Evolutionary conservation across 169 alveolate genomes (phyloP).

Genomic region (Eimeria maxima): DNA sequence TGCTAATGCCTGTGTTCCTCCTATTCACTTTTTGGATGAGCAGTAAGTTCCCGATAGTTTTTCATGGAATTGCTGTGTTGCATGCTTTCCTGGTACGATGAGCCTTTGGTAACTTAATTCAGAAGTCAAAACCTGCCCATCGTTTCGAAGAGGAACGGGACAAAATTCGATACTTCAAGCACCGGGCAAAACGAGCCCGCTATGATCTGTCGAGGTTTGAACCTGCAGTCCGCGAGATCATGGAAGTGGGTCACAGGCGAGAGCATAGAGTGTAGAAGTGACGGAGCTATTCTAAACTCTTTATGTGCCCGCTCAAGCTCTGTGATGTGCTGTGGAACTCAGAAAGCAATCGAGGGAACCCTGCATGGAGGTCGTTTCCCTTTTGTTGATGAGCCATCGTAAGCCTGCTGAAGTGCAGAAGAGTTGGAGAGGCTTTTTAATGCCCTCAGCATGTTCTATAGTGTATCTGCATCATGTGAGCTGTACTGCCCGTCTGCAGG

Average conservation of each 20-base stretch:
- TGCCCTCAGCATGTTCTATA: neutral
- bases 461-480: neutral
- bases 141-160: constrained; percentile 79
- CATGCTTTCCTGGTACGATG: neutral
- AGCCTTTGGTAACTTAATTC: neutral
- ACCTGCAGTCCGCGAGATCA: constrained; percentile 79
- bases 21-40: neutral
- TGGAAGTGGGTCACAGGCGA: constrained; percentile 71
- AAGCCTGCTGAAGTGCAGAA: neutral
- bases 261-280: neutral
- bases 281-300: neutral
- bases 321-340: constrained; percentile 17
- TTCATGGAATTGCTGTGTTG: neutral
- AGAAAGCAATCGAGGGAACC: constrained; percentile 72
- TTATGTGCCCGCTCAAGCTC: neutral
- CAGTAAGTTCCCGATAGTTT: neutral
- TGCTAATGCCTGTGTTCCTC: neutral
- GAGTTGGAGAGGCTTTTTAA: neutral
- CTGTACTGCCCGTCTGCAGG: neutral
- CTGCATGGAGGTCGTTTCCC: constrained; percentile 83
- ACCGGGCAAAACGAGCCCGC: constrained; percentile 78
- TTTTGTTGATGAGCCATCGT: constrained; percentile 80
- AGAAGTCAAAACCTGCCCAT: constrained; percentile 80
- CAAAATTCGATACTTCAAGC: constrained; percentile 73
- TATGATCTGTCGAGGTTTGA: constrained; percentile 85